Percentiles rank a stretch among this genome's conserved stretches.
These are phyloP conservation scores for Tetrapisispora nanseiensis DNA, from an alignment of 805 yeast genomes.

Conservation along the genomic window DNA sequence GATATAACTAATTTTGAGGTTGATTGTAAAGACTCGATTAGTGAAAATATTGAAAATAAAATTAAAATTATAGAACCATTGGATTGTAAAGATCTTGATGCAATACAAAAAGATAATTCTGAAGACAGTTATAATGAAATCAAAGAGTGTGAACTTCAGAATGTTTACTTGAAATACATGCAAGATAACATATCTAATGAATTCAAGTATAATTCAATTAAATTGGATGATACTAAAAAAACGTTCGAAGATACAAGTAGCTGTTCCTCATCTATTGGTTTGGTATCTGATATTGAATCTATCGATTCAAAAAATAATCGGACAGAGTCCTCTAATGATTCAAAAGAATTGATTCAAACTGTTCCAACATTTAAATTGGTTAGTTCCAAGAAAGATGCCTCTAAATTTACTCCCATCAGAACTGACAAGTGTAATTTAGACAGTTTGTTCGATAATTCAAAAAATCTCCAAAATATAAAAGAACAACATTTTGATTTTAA, in stretches of 20 bases:
- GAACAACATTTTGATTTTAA: background rate
- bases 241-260: background rate
- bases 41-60: background rate
- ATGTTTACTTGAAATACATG: background rate
- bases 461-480: background rate
- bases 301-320: background rate
- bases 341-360: slow-evolving; percentile 7
- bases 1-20: background rate
- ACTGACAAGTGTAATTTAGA: slow-evolving; percentile 13
- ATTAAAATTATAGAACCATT: too few relatives aligned
- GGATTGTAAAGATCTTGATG: too few relatives aligned
- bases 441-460: slow-evolving; percentile 5
- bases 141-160: background rate
- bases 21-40: too few relatives aligned
- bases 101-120: too few relatives aligned
- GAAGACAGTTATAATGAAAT: background rate
- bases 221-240: background rate
- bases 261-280: background rate
- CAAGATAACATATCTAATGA: background rate
- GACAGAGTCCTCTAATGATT: background rate
- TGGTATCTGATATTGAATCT: background rate
- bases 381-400: background rate
- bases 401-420: slow-evolving; percentile 4
- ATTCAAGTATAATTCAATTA: background rate
- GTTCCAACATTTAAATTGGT: slow-evolving; percentile 36